Percentiles rank a stretch among this genome's conserved stretches.
phyloP scores from a whole-genome alignment of 345 rosid genomes.

The Citrus australasica region DNA sequence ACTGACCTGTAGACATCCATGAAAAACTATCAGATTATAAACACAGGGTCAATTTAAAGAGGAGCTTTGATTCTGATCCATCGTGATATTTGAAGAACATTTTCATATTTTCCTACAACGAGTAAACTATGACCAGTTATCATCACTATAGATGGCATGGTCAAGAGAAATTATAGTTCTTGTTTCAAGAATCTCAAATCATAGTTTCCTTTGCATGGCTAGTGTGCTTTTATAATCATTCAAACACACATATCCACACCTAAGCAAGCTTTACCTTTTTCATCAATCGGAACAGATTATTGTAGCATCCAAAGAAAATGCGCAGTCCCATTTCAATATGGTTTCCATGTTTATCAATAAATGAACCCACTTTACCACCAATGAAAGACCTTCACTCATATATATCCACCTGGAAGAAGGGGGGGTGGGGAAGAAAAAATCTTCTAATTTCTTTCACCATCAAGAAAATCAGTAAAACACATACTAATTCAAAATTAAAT shows the following conservation, averaged over 20 bases:
- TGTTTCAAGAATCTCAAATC: not conserved
- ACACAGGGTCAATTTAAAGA: not conserved
- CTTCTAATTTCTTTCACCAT: not conserved
- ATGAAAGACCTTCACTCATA: constrained; percentile 86
- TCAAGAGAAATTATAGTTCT: not conserved
- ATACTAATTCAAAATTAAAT: not conserved
- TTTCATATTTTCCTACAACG: not conserved
- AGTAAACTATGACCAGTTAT: not conserved
- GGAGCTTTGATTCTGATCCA: not conserved
- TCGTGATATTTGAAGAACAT: not conserved
- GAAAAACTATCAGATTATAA: constrained; percentile 14
- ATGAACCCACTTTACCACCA: constrained; percentile 98
- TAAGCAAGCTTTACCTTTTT: not conserved
- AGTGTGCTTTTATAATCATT: not conserved
- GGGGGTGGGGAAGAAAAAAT: not conserved
- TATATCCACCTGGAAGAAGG: constrained; percentile 63
- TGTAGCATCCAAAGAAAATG: no score
- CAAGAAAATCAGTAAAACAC: not conserved
- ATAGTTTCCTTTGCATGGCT: not conserved
- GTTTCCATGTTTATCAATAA: constrained; percentile 66
- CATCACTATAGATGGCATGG: not conserved
- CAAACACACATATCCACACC: not conserved
- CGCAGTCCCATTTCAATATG: constrained; percentile 85
- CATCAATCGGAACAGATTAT: no score
- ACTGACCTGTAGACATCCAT: constrained; percentile 55